phyloP scores from a whole-genome alignment of 805 yeast genomes.

The Candida cerambycidarum region DNA sequence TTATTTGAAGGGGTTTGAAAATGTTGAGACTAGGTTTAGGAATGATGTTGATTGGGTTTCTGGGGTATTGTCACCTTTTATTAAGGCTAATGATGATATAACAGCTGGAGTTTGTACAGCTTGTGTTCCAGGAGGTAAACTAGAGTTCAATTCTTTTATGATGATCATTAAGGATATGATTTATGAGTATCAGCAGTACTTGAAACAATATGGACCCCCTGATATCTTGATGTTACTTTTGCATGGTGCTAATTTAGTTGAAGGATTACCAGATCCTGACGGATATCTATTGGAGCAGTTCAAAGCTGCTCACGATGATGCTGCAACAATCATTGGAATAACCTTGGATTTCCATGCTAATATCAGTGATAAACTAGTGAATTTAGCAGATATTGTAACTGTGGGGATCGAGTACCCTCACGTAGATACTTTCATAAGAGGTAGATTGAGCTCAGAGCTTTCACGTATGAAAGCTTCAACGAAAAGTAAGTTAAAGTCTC shows the following conservation, averaged over 20 bases:
- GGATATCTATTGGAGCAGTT: constrained; percentile 1
- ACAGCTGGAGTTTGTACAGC: constrained; percentile 7
- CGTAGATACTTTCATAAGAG: constrained; percentile 2
- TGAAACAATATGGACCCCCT: not conserved
- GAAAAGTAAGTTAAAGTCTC: not conserved
- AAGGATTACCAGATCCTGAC: constrained; percentile 4
- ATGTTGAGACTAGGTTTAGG: constrained; percentile 1
- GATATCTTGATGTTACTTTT: constrained; percentile 4
- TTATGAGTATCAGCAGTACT: not conserved
- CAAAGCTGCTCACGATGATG: not conserved
- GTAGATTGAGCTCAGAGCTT: not conserved
- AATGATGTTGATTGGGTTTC: constrained; percentile 7
- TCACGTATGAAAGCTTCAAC: not conserved
- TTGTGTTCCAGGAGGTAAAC: constrained; percentile 5
- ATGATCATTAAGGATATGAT: constrained; percentile 4
- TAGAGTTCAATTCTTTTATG: constrained; percentile 4
- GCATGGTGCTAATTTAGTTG: constrained; percentile 5
- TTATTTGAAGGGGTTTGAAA: constrained; percentile 8
- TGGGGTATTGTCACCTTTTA: constrained; percentile 4
- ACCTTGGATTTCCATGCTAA: constrained; percentile 6
- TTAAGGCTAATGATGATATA: constrained; percentile 3
- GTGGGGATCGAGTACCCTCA: constrained; percentile 6
- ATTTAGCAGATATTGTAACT: not conserved
- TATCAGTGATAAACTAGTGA: constrained; percentile 3
- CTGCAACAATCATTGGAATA: not conserved